These are phyloP conservation scores for Orobanche coerulescens DNA, from an alignment of 257 asterid species.

Conservation along the genomic window DNA sequence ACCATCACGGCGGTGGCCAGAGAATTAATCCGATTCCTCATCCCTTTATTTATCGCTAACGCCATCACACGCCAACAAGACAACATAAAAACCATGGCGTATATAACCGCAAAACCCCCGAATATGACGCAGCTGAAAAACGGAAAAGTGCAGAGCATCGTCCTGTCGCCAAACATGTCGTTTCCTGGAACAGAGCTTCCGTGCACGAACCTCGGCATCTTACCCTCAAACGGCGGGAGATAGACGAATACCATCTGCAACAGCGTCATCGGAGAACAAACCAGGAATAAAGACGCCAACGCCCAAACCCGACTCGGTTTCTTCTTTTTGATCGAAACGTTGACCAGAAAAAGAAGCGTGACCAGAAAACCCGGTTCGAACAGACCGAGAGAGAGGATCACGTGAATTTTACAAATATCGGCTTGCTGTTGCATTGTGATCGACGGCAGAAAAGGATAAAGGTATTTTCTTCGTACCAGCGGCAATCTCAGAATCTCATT, in stretches of 20 bases:
- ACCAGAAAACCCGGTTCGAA: constrained; percentile 63
- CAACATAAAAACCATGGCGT: constrained; percentile 41
- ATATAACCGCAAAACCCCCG: constrained; percentile 39
- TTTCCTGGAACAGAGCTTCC: constrained; percentile 29
- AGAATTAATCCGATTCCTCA: constrained; percentile 42
- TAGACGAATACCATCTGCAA: constrained; percentile 41
- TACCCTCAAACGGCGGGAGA: constrained; percentile 34
- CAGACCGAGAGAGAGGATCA: constrained; percentile 58
- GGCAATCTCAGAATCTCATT: constrained; percentile 51
- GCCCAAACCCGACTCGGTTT: constrained; percentile 39
- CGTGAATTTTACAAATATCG: constrained; percentile 52
- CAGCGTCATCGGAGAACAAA: constrained; percentile 34
- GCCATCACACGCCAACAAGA: constrained; percentile 62
- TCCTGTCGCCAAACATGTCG: constrained; percentile 29
- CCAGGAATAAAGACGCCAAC: constrained; percentile 21
- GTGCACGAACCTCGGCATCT: constrained; percentile 43
- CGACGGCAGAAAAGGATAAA: constrained; percentile 29
- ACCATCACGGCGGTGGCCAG: constrained; percentile 49
- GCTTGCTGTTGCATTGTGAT: constrained; percentile 36
- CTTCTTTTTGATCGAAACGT: constrained; percentile 40
- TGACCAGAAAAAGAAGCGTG: constrained; percentile 56
- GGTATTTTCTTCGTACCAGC: constrained; percentile 24
- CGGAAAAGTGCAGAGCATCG: constrained; percentile 58
- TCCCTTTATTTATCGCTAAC: constrained; percentile 59
- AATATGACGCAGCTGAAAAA: constrained; percentile 48